A percentile compares a stretch with the other conserved stretches of the same genome.
Conservation (phyloP, 371 early-diverging fungal species). For the Syncephalastrum sp. region DNA sequence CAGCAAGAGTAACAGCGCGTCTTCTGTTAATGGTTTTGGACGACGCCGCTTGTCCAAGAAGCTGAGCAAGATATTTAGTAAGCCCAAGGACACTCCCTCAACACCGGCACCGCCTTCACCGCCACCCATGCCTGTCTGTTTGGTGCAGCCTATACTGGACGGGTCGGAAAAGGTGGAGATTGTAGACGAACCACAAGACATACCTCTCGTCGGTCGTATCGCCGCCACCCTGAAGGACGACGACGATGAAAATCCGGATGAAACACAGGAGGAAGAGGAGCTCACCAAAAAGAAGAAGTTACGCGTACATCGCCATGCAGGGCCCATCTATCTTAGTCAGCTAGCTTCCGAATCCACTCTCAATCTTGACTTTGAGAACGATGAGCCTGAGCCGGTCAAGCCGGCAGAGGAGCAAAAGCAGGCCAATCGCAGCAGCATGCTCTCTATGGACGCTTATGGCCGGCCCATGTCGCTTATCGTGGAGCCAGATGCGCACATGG, state of each 20-base stretch:
- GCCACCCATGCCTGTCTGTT: neutral
- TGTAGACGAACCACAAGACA: neutral
- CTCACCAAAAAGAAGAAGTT: neutral
- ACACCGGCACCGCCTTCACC: neutral
- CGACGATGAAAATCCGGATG: constrained; percentile 3
- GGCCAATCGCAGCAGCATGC: too few relatives aligned
- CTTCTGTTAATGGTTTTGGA: too few relatives aligned
- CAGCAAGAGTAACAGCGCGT: neutral
- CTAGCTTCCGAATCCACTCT: constrained; percentile 13
- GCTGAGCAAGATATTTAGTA: constrained; percentile 13
- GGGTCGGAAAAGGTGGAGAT: neutral
- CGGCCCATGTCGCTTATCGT: constrained; percentile 18
- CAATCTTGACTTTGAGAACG: too few relatives aligned
- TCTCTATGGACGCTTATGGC: too few relatives aligned
- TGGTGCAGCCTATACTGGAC: neutral
- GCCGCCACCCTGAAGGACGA: constrained; percentile 37
- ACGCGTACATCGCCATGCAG: constrained; percentile 4
- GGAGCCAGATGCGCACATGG: constrained; percentile 9
- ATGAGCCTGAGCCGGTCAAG: too few relatives aligned
- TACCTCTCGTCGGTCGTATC: constrained; percentile 33
- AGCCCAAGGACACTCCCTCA: neutral
- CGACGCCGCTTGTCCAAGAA: constrained; percentile 14
- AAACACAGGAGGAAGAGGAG: constrained; percentile 1
- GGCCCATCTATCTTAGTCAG: constrained; percentile 28
- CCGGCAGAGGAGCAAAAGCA: too few relatives aligned